Conservation (phyloP, 2,329 filamentous ascomycete genomes). For the Aspergillus felis region DNA sequence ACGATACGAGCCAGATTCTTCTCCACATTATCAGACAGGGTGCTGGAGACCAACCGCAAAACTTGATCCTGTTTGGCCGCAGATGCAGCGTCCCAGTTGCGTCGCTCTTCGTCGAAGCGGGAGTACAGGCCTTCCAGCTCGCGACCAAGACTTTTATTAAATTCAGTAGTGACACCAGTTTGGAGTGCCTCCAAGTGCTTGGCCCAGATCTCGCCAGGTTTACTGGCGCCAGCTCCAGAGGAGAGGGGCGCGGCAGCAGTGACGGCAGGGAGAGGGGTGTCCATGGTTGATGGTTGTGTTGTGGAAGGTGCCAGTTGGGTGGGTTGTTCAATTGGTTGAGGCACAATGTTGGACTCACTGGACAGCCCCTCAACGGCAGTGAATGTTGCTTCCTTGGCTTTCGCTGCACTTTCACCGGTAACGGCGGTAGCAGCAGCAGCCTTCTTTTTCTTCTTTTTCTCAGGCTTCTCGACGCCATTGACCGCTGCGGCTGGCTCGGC, state of each 20-base stretch:
- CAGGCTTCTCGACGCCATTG: constrained; percentile 52
- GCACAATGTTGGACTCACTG: constrained; percentile 4
- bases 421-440: constrained; percentile 23
- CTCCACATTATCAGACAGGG: constrained; percentile 67
- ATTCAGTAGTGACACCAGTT: constrained; percentile 45
- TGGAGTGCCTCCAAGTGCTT: constrained; percentile 58
- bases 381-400: constrained; percentile 37
- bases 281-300: constrained; percentile 4
- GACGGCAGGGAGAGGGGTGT: neutral
- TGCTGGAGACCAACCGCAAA: constrained; percentile 64
- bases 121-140: constrained; percentile 56
- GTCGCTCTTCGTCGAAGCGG: constrained; percentile 66
- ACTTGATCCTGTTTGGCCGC: constrained; percentile 66
- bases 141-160: constrained; percentile 44
- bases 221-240: constrained; percentile 15
- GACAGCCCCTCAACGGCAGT: constrained; percentile 10
- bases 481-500: constrained; percentile 21
- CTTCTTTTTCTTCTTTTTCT: constrained; percentile 69
- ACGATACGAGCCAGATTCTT: constrained; percentile 75
- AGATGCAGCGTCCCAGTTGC: constrained; percentile 59
- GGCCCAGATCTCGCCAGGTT: constrained; percentile 56
- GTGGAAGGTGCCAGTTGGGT: constrained; percentile 10
- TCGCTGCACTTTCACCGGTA: constrained; percentile 45
- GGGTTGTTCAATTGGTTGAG: constrained; percentile 7
- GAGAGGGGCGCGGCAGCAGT: neutral